Evolutionary conservation across 1,284 basidiomycete genomes (phyloP).

Genomic region (Pisolithus thermaeus): DNA sequence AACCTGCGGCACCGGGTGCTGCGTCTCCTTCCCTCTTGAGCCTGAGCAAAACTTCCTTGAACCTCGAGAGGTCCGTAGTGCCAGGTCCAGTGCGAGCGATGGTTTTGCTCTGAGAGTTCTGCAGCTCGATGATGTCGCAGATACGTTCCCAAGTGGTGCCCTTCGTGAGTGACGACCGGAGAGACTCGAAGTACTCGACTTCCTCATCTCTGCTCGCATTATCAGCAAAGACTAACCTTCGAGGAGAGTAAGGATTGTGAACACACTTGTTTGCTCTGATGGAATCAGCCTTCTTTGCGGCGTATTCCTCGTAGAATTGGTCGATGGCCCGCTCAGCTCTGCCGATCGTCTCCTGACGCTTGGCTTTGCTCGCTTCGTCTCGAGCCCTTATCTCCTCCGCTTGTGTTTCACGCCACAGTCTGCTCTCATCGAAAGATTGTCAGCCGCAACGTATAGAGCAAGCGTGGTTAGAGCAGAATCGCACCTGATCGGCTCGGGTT

Average conservation of each 20-base stretch:
- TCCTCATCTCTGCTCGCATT: constrained; percentile 71
- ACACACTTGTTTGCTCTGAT: constrained; percentile 92
- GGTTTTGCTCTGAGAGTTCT: constrained; percentile 97
- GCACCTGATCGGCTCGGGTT: constrained; percentile 80
- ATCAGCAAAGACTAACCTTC: constrained; percentile 1
- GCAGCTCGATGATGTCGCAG: constrained; percentile 79
- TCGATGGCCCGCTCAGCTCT: constrained; percentile 94
- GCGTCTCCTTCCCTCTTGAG: constrained; percentile 84
- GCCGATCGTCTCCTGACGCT: constrained; percentile 81
- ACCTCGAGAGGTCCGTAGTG: constrained; percentile 83
- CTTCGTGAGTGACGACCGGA: constrained; percentile 75
- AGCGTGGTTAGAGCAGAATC: not conserved
- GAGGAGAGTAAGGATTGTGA: not conserved
- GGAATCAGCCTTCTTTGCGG: constrained; percentile 86
- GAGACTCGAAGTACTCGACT: constrained; percentile 68
- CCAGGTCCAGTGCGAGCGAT: constrained; percentile 83
- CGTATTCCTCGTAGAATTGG: constrained; percentile 93
- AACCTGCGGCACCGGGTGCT: constrained; percentile 89
- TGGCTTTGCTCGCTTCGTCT: constrained; percentile 74
- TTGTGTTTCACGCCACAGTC: constrained; percentile 87
- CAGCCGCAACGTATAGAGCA: not conserved
- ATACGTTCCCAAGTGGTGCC: constrained; percentile 98
- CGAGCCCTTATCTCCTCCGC: constrained; percentile 77
- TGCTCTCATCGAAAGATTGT: constrained; percentile 25
- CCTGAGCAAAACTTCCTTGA: constrained; percentile 87